Base-by-base conservation (phyloP, 1,284 basidiomycete genomes). In the Mycena sp. region DNA sequence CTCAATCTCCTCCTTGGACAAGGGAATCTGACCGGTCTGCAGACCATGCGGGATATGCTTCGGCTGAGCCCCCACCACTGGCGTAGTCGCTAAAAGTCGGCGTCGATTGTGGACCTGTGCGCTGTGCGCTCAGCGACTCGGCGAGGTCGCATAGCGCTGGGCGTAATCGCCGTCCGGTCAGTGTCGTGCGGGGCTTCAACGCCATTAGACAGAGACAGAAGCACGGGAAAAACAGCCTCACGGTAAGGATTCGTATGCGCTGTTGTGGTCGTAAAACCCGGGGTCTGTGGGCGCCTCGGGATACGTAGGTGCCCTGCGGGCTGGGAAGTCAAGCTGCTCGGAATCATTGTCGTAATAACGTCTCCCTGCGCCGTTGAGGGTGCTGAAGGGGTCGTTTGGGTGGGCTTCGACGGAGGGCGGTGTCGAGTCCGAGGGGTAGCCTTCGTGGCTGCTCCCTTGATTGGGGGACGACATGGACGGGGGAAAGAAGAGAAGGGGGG, bases 1-100 rank as follows among this genome's bases (percentile, higher is more conserved):
- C 79, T 99, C 97, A 63, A 99, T 99, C 82, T 99, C 98, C 75
- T 99, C 97, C 82, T 98, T 99, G 32, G 95, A 96, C 12, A 99
- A 83, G 14, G 97, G 97, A 65, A 98, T 98, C 71, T 95, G 90
- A 54, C n/a, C 94, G 90, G 64, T 98, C 96, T 43, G 90, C 80
- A 17, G 90, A 90, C 97, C 98, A 99, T 0, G 96, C 95, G 0
- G 97, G 95, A 71, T 97, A 96, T 19, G 93, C 87, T 70, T 97
- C 95, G 7, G 49, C n/a, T n/a, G 23, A 12, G n/a, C 25, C 28
- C 35, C 43, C 23, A 9, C 21, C 43, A 4, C 28, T 17, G 38
- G 74, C 74, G 67, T 85, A 84, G 70, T 93, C 87, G 63, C 81
- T 76, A 67, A 86, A 87, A 0, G 87, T 86, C 0, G 89, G 87